Conservation (phyloP, 176 grass and related monocot genomes). For the Metroxylon sagu region DNA sequence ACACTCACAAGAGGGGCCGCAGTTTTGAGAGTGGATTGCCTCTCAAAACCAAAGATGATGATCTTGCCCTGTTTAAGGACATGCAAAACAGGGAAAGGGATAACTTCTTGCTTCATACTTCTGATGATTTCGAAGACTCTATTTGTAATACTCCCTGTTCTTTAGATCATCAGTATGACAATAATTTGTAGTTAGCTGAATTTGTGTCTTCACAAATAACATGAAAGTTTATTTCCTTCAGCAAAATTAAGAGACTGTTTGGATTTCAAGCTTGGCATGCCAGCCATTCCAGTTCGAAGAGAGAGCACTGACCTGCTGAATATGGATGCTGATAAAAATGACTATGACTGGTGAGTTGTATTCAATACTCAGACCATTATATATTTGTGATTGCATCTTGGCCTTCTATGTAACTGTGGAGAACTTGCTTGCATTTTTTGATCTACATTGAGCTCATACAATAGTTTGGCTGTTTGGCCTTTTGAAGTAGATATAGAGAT, state of each 20-base stretch:
- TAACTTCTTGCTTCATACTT: constrained; percentile 73
- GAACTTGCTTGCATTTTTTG: no score
- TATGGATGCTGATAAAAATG: constrained; percentile 71
- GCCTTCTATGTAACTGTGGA: no score
- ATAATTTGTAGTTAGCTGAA: no score
- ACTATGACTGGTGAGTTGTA: constrained; percentile 82
- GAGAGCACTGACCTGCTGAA: constrained; percentile 77
- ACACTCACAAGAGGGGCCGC: constrained; percentile 41
- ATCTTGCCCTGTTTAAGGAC: constrained; percentile 60
- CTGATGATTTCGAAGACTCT: constrained; percentile 74
- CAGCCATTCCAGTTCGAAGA: constrained; percentile 44
- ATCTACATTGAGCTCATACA: no score
- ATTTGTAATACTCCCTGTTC: constrained; percentile 42
- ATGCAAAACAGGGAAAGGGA: constrained; percentile 78
- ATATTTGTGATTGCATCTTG: constrained; percentile 1
- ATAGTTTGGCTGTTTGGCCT: no score
- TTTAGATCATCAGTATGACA: not conserved
- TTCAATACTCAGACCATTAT: constrained; percentile 12
- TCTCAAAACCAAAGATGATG: constrained; percentile 66
- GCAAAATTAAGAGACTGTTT: constrained; percentile 76
- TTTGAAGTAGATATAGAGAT: no score
- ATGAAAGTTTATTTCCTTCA: constrained; percentile 17
- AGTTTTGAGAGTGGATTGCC: constrained; percentile 47
- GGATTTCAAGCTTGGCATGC: constrained; percentile 54
- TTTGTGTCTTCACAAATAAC: no score